phyloP scores from a whole-genome alignment of 257 asterid genomes.

The Capsicum pubescens region DNA sequence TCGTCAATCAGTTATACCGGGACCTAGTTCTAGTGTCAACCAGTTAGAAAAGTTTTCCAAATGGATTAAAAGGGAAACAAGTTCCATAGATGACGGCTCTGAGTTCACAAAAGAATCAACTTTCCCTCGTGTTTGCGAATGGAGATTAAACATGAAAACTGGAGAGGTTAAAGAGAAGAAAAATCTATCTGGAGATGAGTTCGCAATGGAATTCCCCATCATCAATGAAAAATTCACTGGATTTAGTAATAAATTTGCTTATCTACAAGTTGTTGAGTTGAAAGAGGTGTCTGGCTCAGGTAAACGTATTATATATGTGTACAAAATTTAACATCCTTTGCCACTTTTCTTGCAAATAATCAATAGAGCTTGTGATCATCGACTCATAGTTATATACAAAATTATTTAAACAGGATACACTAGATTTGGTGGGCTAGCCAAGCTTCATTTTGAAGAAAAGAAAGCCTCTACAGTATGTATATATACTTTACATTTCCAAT shows the following conservation, averaged over 20 bases:
- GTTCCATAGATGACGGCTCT: slow-evolving; percentile 44
- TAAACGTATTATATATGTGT: neutral
- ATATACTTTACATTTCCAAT: neutral
- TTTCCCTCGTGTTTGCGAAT: slow-evolving; percentile 18
- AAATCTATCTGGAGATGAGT: slow-evolving; percentile 30
- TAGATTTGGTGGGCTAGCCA: slow-evolving; percentile 12
- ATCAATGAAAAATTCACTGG: slow-evolving; percentile 53
- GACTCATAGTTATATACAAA: neutral
- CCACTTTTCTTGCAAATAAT: neutral
- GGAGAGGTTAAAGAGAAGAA: slow-evolving; percentile 6
- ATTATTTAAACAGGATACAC: slow-evolving; percentile 1
- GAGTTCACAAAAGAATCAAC: slow-evolving; percentile 49
- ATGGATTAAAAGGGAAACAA: neutral
- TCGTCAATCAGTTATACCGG: slow-evolving; percentile 59
- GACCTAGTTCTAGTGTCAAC: slow-evolving; percentile 54
- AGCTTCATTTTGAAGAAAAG: slow-evolving; percentile 26
- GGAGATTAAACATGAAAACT: slow-evolving; percentile 23
- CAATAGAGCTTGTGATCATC: neutral
- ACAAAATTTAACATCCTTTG: neutral
- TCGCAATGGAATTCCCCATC: slow-evolving; percentile 69
- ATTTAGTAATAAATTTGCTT: slow-evolving; percentile 14
- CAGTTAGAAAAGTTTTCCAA: neutral
- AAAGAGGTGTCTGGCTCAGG: slow-evolving; percentile 5
- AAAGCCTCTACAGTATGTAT: neutral
- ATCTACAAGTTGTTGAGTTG: slow-evolving; percentile 20